phyloP scores from a whole-genome alignment of 495 filamentous ascomycete genomes.

The Penicillium robsamsonii region DNA sequence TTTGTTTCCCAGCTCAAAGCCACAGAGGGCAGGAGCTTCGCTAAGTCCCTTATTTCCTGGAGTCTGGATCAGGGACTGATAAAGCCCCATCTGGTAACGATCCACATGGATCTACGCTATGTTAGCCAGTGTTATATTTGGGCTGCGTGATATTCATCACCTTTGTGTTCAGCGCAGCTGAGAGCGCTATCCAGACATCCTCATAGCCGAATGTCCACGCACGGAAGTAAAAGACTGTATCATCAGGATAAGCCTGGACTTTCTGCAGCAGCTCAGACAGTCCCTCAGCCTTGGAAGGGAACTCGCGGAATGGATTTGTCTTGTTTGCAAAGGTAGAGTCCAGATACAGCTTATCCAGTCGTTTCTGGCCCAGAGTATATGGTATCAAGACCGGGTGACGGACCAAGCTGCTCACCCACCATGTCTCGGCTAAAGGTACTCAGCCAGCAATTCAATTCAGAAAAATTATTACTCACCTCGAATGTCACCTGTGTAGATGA shows the following conservation, averaged over 20 bases:
- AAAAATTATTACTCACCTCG: conserved; percentile 53
- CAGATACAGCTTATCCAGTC: conserved; percentile 77
- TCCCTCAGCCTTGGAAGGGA: conserved; percentile 66
- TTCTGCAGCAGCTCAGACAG: conserved; percentile 71
- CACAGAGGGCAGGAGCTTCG: conserved; percentile 67
- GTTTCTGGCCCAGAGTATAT: conserved; percentile 64
- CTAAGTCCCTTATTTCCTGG: conserved; percentile 32
- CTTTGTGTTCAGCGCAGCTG: conserved; percentile 62
- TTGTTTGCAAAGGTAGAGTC: conserved; percentile 75
- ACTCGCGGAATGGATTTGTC: conserved; percentile 44
- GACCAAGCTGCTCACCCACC: conserved; percentile 65
- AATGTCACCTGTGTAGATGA: conserved; percentile 93
- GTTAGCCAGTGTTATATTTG: conserved; percentile 10
- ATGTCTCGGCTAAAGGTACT: conserved; percentile 52
- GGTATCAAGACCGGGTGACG: conserved; percentile 74
- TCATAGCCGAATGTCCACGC: conserved; percentile 95
- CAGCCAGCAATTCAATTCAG: conserved; percentile 1
- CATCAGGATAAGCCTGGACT: conserved; percentile 62
- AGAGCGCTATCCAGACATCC: conserved; percentile 85
- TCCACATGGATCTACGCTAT: conserved; percentile 71
- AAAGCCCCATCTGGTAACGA: conserved; percentile 72
- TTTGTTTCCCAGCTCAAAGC: conserved; percentile 74
- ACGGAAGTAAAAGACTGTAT: conserved; percentile 81
- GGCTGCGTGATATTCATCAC: conserved; percentile 35
- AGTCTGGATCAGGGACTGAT: conserved; percentile 57